These are phyloP conservation scores for Suillus spraguei DNA, from an alignment of 768 basidiomycete genomes.

Conservation along the genomic window DNA sequence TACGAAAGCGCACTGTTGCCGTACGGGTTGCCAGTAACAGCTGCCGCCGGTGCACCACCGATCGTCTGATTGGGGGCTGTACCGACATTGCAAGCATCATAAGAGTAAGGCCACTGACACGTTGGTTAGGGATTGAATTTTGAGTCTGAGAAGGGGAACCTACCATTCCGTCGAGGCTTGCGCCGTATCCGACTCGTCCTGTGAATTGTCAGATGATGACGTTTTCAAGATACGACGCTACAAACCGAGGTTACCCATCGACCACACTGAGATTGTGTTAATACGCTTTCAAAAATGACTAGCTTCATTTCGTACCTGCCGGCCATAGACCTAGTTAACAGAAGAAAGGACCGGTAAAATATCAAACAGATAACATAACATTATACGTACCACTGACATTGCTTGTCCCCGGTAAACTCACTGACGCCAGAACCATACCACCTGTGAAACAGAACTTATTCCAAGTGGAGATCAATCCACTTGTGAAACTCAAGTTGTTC, in stretches of 20 bases:
- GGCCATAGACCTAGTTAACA: conserved; percentile 65
- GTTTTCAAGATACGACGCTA: conserved; percentile 1
- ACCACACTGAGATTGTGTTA: conserved; percentile 50
- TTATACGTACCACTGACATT: conserved; percentile 41
- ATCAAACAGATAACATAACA: background rate
- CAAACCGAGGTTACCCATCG: conserved; percentile 77
- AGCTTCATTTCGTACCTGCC: conserved; percentile 36
- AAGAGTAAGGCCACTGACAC: conserved; percentile 77
- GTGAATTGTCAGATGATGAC: conserved; percentile 6
- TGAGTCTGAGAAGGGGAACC: conserved; percentile 18
- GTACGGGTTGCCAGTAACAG: conserved; percentile 59
- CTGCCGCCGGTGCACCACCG: conserved; percentile 62
- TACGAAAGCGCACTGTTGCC: conserved; percentile 66
- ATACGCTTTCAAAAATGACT: background rate
- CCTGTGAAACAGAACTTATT: conserved; percentile 97
- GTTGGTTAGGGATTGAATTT: conserved; percentile 12
- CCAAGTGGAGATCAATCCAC: conserved; percentile 70
- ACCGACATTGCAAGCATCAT: conserved; percentile 92
- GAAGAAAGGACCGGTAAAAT: conserved; percentile 3
- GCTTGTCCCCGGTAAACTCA: conserved; percentile 72
- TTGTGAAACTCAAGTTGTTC: conserved; percentile 73
- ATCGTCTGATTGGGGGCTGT: conserved; percentile 83
- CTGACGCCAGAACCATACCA: conserved; percentile 71
- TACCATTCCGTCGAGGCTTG: conserved; percentile 81
- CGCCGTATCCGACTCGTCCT: conserved; percentile 89